phyloP scores from a whole-genome alignment of 202 grass and related monocot genomes.

The Carex sylvatica region DNA sequence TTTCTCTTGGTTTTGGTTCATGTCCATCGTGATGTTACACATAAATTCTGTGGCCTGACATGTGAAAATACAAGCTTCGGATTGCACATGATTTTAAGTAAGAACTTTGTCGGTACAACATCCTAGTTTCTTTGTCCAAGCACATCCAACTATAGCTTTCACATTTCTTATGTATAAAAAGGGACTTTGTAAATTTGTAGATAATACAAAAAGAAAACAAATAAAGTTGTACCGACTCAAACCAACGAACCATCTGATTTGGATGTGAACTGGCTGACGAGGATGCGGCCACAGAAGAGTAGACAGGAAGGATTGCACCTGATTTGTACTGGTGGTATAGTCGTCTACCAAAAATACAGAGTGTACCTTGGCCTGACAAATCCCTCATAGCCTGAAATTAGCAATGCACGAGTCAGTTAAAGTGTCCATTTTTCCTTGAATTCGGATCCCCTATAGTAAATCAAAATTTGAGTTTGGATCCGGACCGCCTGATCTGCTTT shows the following conservation, averaged over 20 bases:
- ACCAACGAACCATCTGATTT: conserved; percentile 62
- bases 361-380: conserved; percentile 42
- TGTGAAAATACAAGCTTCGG: background rate
- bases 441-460: too few relatives aligned
- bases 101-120: background rate
- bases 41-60: background rate
- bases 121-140: background rate
- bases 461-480: too few relatives aligned
- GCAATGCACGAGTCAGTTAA: background rate
- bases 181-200: background rate
- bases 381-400: conserved; percentile 67
- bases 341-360: conserved; percentile 67
- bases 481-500: too few relatives aligned
- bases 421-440: background rate
- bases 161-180: background rate
- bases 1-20: background rate
- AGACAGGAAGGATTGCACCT: conserved; percentile 59
- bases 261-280: conserved; percentile 61
- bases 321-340: conserved; percentile 63
- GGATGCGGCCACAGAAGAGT: conserved; percentile 64
- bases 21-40: background rate
- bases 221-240: conserved; percentile 26
- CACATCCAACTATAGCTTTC: background rate
- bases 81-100: background rate
- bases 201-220: conserved; percentile 1